Evolutionary conservation across 2,329 filamentous ascomycete genomes (phyloP), one percentile per base, ranked within the genome.

Genomic region (Alternaria consortialis): DNA sequence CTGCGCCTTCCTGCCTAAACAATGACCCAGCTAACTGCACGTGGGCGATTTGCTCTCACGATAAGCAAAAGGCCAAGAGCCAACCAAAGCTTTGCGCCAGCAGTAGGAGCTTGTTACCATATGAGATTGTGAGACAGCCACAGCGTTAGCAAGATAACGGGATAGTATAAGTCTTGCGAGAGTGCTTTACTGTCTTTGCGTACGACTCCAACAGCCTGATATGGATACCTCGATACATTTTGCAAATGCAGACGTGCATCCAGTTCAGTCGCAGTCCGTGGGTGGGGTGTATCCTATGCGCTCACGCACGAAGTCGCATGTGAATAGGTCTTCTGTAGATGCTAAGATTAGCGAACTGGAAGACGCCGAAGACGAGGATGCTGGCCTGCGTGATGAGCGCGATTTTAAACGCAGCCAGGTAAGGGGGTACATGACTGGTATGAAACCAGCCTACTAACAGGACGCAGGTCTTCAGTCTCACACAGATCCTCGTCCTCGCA

Each of bases 331-430:
- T 39, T 87, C 85, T 57, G 85, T 90, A 7, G 89, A 93, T 74
- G 84, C 90, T 62, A 91, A 91, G 75, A 82, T 90, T 54, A 50
- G 52, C 8, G 71, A 73, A 48, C 50, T 70, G 27, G 74, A 73
- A 20, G 64, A 70, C 58, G 66, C 66, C 20, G 67, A 73, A 60
- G 71, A 74, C 39, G 73, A 76, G 40, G 74, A 75, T 62, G 73
- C 73, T n/a, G 74, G 74, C 8, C 64, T 77, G 25, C 67, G 73
- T 20, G 67, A 72, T 56, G 73, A 69, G 54, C 58, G 65, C 20
- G 74, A 77, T 58, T 75, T 68, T 60, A 77, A 77, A 63, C 64
- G 59, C 23, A 74, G 62, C 39, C 74, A 77, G 65, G 74, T 75
- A 58, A 5, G 62, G 31, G 56, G 2, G 47, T 12, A 43, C n/a